Evolutionary conservation across 2,329 filamentous ascomycete genomes (phyloP), one percentile per base, ranked within the genome.

Genomic region (Didymella lethalis): DNA sequence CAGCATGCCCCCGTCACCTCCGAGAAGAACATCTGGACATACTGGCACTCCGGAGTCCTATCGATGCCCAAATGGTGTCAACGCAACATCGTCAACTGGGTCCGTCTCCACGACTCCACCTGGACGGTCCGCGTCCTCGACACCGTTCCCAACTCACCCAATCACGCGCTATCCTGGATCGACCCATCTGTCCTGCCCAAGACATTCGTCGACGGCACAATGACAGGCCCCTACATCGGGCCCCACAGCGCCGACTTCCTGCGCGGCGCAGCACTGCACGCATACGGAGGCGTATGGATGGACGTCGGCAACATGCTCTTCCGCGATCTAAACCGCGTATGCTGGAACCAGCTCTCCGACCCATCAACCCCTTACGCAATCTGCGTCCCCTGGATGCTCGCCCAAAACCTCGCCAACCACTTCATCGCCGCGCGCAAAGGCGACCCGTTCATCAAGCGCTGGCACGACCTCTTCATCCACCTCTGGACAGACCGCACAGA

Each of bases 241-340:
- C 75, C 75, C 1, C 83, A 85, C 59, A 77, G 75, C 0, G 79
- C 80, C 2, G 83, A 85, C 51, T 72, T 84, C 0, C 69, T 84
- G 5, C 78, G 83, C 0, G 72, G 82, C 5, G 76, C 78, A n/a
- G 68, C 75, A 6, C 59, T 82, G 14, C 74, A 72, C 48, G 59
- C 65, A 16, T 75, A 79, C 50, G 79, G 79, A 7, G 79, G 79
- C 23, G 76, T 75, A 0, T 79, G 75, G 68, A 72, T 80, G 60
- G 79, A 82, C 55, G 77, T 80, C 5, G 78, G 78, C 4, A 73
- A 68, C 41, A 71, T 81, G 16, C 57, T 80, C n/a, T 65, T 79
- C 31, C 66, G 78, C 5, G 61, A 66, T 28, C 64, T 81, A 26
- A 77, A 81, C 7, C 36, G n/a, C 7, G 36, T 40, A 7, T 40